Evolutionary conservation across 371 early-diverging fungal species (phyloP).

Genomic region (Funneliformis caledonium): DNA sequence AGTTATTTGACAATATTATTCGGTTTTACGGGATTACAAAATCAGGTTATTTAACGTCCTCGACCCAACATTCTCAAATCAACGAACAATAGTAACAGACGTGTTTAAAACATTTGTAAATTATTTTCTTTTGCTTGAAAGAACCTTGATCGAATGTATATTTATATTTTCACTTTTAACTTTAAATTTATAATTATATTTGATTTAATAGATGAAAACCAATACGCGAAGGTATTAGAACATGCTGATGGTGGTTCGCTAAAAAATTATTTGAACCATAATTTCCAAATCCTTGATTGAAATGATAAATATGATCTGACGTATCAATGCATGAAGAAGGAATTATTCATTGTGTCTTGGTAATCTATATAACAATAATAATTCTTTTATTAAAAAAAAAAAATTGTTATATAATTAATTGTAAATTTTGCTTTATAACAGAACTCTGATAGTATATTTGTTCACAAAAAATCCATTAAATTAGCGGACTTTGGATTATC

Average conservation of each 20-base stretch:
- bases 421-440: not conserved
- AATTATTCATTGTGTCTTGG: not conserved
- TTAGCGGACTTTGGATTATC: not conserved
- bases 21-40: too few species aligned
- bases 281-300: not conserved
- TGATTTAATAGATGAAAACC: too few species aligned
- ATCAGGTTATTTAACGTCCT: too few species aligned
- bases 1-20: too few species aligned
- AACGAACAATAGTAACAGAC: too few species aligned
- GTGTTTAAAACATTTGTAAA: too few species aligned
- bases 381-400: too few species aligned
- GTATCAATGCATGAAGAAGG: slow-evolving; percentile 4
- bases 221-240: not conserved
- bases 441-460: not conserved
- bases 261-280: not conserved
- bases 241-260: not conserved
- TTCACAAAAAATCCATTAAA: not conserved
- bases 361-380: not conserved
- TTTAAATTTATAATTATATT: too few species aligned
- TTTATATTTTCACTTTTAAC: too few species aligned
- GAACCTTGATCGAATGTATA: too few species aligned
- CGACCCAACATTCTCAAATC: too few species aligned
- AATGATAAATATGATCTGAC: not conserved
- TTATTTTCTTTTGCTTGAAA: too few species aligned
- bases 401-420: not conserved